Evolutionary conservation across 2,329 filamentous ascomycete genomes (phyloP).

Genomic region (Tolypocladium sp.): DNA sequence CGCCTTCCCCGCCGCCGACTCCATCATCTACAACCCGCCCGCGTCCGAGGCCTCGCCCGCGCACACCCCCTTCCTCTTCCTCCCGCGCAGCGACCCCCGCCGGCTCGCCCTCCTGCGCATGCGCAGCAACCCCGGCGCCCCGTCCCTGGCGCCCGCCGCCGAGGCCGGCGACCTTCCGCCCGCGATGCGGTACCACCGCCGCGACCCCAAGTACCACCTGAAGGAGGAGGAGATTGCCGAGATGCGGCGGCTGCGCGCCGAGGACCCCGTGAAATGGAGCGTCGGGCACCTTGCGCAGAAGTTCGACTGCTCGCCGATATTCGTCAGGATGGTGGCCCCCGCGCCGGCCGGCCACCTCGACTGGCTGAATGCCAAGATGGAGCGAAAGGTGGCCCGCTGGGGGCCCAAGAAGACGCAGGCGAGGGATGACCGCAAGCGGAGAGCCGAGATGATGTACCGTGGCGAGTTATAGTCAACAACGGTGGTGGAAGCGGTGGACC

Average conservation of each 20-base stretch:
- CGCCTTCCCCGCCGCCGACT: conserved; percentile 20
- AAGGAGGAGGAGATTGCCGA: conserved; percentile 46
- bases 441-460: conserved; percentile 41
- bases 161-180: conserved; percentile 22
- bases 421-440: conserved; percentile 43
- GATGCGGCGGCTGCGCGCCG: conserved; percentile 45
- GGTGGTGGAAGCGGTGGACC: not conserved
- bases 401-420: conserved; percentile 46
- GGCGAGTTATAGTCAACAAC: conserved; percentile 37
- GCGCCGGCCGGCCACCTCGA: conserved; percentile 38
- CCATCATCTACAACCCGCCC: conserved; percentile 50
- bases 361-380: conserved; percentile 33
- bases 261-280: conserved; percentile 47
- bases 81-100: conserved; percentile 47
- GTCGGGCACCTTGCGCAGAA: conserved; percentile 41
- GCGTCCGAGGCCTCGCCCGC: conserved; percentile 45
- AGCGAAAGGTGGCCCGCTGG: conserved; percentile 45
- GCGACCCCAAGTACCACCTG: conserved; percentile 40
- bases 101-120: conserved; percentile 37
- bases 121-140: conserved; percentile 23
- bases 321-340: conserved; percentile 49
- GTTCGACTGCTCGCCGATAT: conserved; percentile 46
- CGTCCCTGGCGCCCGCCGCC: conserved; percentile 8
- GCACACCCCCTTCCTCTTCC: conserved; percentile 59
- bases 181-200: conserved; percentile 22